Evolutionary conservation across 768 basidiomycete species (phyloP).

Genomic region (Rhodosporidiobolus sp.): DNA sequence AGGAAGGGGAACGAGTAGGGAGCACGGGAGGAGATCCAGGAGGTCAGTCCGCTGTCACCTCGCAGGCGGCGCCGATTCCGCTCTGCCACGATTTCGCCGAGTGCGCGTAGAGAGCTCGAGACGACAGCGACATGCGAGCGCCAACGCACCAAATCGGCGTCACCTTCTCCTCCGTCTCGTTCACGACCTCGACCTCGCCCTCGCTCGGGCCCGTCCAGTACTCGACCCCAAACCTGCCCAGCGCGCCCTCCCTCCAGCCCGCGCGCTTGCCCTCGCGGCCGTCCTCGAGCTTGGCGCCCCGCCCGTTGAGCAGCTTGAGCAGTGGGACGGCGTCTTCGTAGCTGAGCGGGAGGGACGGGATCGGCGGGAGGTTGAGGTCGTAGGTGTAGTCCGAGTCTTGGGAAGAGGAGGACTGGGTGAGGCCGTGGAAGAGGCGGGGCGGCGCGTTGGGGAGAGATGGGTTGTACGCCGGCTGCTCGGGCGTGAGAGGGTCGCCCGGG

Average conservation of each 20-base stretch:
- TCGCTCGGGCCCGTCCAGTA: conserved; percentile 53
- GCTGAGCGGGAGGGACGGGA: conserved; percentile 85
- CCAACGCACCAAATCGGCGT: conserved; percentile 71
- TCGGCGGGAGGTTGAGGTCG: conserved; percentile 56
- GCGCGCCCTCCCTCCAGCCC: conserved; percentile 47
- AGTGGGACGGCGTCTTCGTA: conserved; percentile 76
- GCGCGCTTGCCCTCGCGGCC: conserved; percentile 42
- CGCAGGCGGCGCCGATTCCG: too few species aligned
- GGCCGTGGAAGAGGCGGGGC: conserved; percentile 56
- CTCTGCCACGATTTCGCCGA: too few species aligned
- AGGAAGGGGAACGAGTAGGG: too few species aligned
- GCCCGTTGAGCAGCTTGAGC: conserved; percentile 56
- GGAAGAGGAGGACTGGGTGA: not conserved
- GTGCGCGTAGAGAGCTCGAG: not conserved
- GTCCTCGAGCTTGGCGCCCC: conserved; percentile 47
- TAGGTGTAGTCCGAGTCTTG: conserved; percentile 49
- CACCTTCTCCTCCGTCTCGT: conserved; percentile 73
- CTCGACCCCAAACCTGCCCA: conserved; percentile 48
- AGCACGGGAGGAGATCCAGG: too few species aligned
- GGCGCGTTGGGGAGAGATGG: conserved; percentile 56
- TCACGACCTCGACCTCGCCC: conserved; percentile 58
- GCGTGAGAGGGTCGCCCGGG: conserved; percentile 68
- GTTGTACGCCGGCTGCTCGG: conserved; percentile 80
- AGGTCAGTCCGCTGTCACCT: too few species aligned
- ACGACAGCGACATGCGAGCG: not conserved